Evolutionary conservation across 225 moss, liverwort and hornwort species (phyloP), one percentile per base, ranked within the genome.

Genomic region (Rhytidiadelphus loreus): DNA sequence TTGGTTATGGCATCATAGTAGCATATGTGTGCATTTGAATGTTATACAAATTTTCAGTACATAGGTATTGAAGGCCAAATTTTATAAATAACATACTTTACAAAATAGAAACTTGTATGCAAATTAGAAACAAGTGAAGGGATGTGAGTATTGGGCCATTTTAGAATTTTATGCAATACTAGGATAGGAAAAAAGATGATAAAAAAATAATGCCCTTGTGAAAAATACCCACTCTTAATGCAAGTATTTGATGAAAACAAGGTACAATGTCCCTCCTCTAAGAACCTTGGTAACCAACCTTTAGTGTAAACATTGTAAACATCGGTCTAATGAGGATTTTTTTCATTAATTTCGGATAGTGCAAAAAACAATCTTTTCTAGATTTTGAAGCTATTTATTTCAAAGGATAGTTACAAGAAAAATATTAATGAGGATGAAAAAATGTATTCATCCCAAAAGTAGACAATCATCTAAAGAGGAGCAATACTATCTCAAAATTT

Each of bases 141-240:
- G 2, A 0, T 3, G 1, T 68, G n/a, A 21, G 4, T 35, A 20
- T 37, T 12, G 12, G 22, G 1, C 23, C 39, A 13, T 13, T 39
- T 69, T n/a, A 23, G 13, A 39, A 6, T 23, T 69, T 69, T n/a
- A 23, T 13, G 3, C 22, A 22, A 22, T 11, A 37, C 21, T 37
- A 37, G 37, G 21, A 6, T 66, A 12, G 37, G 21, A 12, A 3
- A 66, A 66, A 37, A 13, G n/a, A 37, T 37, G 6, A 21, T 37
- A 37, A 1, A 11, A 10, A 66, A 66, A 21, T 66, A 37, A 21
- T 11, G 37, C 10, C 3, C 33, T 2, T 4, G 2, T 5, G 5
- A 9, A 64, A 66, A 37, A 35, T 17, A 21, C 0, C 21, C 6
- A 66, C 7, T 13, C 4, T 13, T 23, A 23, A 23, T 3, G 1